Base-by-base conservation (phyloP, 768 basidiomycete species). In the Rhodocollybia butyracea region DNA sequence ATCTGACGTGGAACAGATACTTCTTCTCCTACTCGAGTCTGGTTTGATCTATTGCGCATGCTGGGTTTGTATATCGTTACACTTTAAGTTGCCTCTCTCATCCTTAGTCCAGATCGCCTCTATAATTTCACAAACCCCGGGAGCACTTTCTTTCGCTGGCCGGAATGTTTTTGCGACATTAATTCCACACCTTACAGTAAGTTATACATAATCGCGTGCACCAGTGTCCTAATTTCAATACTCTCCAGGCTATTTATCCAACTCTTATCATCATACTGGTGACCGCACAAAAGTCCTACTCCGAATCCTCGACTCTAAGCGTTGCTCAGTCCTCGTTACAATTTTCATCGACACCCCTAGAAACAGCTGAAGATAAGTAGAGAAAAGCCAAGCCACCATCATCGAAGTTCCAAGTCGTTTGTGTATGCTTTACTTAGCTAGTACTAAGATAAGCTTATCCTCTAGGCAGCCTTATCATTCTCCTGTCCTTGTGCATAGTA, bases 211-310 rank as follows among this genome's bases (percentile, higher is more conserved):
- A 21, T 24, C 12, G 17, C 12, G 5, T 31, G 24, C n/a, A 15
- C n/a, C 13, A 32, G 19, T 26, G 19, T 34, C 31, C 17, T 26
- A 2, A n/a, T 24, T 24, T n/a, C 1, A 50, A 21, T 8, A 21
- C 27, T 40, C 3, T 22, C 4, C 36, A 51, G 50, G 50, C 26
- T 19, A 51, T 51, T 32, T 51, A 51, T n/a, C 50, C 50, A 6
- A 51, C 50, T 26, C 50, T 51, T 11, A n/a, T 51, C 13, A 51
- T 51, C 5, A 51, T 51, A 11, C 34, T 51, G 11, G 50, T 51
- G 3, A 27, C 50, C 12, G 50, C 50, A 26, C 50, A 24, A 26
- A 51, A 39, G 30, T 51, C 50, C 24, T 40, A 51, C 39, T 12
- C 22, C 15, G 50, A 38, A 34, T 29, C 32, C 13, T 47, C 46